Evolutionary conservation across 176 grass and related monocot genomes (phyloP).

Genomic region (Triticum timopheevii): DNA sequence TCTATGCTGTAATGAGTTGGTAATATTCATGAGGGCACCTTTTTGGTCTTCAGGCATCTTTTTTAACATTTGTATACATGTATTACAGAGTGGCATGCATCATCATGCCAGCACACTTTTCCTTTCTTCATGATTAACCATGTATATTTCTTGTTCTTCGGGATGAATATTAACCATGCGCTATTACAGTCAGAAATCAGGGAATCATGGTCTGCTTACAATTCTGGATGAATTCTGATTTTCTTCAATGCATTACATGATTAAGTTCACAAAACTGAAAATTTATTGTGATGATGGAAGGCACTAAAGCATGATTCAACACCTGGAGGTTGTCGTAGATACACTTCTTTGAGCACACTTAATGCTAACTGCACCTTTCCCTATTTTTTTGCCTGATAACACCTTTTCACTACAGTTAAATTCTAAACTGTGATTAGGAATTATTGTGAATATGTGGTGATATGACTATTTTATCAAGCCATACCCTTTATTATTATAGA

Average conservation of each 20-base stretch:
- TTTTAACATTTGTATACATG: not conserved
- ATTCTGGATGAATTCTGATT: slow-evolving; percentile 15
- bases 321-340: not conserved
- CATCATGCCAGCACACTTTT: not conserved
- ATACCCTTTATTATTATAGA: not conserved
- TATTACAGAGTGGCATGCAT: not conserved
- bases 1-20: slow-evolving; percentile 1
- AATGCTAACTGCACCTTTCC: not conserved
- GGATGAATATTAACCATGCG: not conserved
- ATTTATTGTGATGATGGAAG: not conserved
- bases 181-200: slow-evolving; percentile 10
- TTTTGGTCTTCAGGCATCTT: not conserved
- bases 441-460: not conserved
- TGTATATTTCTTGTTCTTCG: not conserved
- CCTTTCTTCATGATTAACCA: slow-evolving; percentile 9
- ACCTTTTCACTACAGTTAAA: not conserved
- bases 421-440: not conserved
- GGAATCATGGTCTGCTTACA: not conserved
- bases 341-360: slow-evolving; percentile 2
- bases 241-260: not conserved
- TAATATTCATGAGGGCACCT: not conserved
- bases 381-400: not conserved
- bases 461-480: not conserved
- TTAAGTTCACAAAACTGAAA: slow-evolving; percentile 10
- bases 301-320: not conserved